phyloP scores from a whole-genome alignment of 805 yeast genomes.

The Kuraishia molischiana region DNA sequence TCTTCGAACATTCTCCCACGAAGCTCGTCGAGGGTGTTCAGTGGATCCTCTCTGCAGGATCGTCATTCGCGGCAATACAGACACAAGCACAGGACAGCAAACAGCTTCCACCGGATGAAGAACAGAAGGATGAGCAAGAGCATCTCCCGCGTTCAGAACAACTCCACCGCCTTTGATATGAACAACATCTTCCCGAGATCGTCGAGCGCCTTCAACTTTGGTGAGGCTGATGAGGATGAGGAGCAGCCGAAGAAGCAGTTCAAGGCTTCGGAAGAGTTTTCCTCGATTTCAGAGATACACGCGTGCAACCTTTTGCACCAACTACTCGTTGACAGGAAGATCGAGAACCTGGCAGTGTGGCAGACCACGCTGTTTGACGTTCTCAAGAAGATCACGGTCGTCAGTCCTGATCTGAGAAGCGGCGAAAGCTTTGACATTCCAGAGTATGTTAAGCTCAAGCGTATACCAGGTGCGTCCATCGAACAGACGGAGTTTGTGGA shows the following conservation, averaged over 20 bases:
- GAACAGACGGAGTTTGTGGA: conserved; percentile 52
- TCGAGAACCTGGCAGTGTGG: conserved; percentile 52
- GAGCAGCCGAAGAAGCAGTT: conserved; percentile 2
- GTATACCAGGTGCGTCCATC: conserved; percentile 67
- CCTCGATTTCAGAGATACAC: conserved; percentile 24
- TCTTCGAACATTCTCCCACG: background rate
- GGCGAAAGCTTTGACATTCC: conserved; percentile 78
- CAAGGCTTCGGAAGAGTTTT: conserved; percentile 5
- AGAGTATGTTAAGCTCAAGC: conserved; percentile 81
- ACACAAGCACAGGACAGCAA: background rate
- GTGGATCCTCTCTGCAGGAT: background rate
- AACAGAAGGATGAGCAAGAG: conserved; percentile 46
- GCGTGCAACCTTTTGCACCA: conserved; percentile 47
- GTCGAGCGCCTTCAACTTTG: conserved; percentile 3
- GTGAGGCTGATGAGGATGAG: background rate
- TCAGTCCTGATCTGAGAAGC: conserved; percentile 49
- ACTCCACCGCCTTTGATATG: background rate
- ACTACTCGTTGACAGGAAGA: conserved; percentile 49
- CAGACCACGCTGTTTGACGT: conserved; percentile 35
- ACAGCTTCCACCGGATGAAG: conserved; percentile 11
- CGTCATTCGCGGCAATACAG: background rate
- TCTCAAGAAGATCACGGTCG: conserved; percentile 42
- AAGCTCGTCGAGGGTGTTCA: background rate
- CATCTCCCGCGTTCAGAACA: conserved; percentile 7
- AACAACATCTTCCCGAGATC: background rate